These are phyloP conservation scores for Amanita polypyramis DNA, from an alignment of 768 basidiomycete genomes.

Conservation along the genomic window DNA sequence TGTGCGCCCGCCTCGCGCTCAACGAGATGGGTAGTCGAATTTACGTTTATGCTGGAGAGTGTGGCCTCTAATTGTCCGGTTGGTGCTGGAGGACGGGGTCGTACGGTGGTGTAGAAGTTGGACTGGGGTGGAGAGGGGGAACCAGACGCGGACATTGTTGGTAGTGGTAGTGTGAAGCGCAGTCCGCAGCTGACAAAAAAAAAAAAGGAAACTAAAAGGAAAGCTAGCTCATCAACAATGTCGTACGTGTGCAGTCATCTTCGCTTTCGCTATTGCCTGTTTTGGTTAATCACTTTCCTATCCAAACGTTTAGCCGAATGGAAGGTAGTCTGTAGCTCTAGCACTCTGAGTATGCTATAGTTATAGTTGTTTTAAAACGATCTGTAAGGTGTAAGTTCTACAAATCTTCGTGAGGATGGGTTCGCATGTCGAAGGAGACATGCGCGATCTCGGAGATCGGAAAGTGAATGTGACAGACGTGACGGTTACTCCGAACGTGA, in stretches of 20 bases:
- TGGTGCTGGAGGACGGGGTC: not conserved
- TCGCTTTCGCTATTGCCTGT: slow-evolving; percentile 6
- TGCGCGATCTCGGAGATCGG: no score
- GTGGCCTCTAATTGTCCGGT: slow-evolving; percentile 7
- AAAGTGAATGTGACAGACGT: slow-evolving; percentile 16
- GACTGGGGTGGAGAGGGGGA: not conserved
- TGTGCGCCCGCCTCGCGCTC: slow-evolving; percentile 12
- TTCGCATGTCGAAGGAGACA: not conserved
- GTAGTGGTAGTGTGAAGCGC: not conserved
- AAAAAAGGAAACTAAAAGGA: not conserved
- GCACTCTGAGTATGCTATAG: no score
- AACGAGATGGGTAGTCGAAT: slow-evolving; percentile 13
- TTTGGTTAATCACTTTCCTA: not conserved
- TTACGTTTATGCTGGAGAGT: slow-evolving; percentile 9
- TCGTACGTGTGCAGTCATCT: not conserved
- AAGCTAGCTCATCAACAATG: not conserved
- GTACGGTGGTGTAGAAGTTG: not conserved
- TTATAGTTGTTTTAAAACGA: no score
- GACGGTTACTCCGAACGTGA: slow-evolving; percentile 11
- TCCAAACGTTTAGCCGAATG: slow-evolving; percentile 2
- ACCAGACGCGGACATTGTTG: not conserved
- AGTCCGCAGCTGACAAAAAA: not conserved
- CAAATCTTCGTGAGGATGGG: no score
- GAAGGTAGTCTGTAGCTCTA: not conserved
- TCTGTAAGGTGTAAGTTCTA: no score